Evolutionary conservation across 805 yeast species (phyloP), one percentile per base, ranked within the genome.

Genomic region (Tetrapisispora phaffii): DNA sequence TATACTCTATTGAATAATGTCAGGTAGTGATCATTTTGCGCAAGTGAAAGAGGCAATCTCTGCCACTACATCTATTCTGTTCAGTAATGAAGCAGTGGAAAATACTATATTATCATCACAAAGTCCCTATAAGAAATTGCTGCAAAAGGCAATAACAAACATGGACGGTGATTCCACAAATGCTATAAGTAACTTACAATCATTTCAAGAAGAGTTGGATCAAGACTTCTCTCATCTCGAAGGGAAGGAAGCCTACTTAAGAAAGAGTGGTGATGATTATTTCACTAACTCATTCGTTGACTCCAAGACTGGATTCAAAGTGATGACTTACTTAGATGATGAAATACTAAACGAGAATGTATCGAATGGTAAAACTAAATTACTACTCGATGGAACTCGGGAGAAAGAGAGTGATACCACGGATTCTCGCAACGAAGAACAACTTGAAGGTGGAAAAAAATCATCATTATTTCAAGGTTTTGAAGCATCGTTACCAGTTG

Each of bases 391-490:
- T 17, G n/a, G 31, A n/a, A 21, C 37, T 26, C 15, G 19, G 15
- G 24, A 29, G 6, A 39, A 7, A n/a, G 24, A 16, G 8, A 38
- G 5, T 19, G 16, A 38, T 26, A 16, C 4, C 2, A 26, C 16
- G 17, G 13, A 24, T 20, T n/a, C 34, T 12, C 10, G 13, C 13
- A 12, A 28, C 13, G 31, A 41, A 21, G 47, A 48, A 5, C 50
- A 51, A 32, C 44, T 44, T 29, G 56, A 50, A 9, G 51, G 47
- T 5, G 37, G 42, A 31, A 32, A 42, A 26, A 34, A 39, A 13
- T 76, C 75, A 50, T 76, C 87, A 2, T 62, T 83, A 20, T 80
- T 74, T 54, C 89, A 82, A 60, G 88, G 89, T 1, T 80, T 83
- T 56, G 70, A 71, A 53, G 85, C 86, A 4, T 67, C 76, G 0